Evolutionary conservation across 371 early-diverging fungal species (phyloP), one percentile per base, ranked within the genome.

Genomic region (Haplosporangium sp.): DNA sequence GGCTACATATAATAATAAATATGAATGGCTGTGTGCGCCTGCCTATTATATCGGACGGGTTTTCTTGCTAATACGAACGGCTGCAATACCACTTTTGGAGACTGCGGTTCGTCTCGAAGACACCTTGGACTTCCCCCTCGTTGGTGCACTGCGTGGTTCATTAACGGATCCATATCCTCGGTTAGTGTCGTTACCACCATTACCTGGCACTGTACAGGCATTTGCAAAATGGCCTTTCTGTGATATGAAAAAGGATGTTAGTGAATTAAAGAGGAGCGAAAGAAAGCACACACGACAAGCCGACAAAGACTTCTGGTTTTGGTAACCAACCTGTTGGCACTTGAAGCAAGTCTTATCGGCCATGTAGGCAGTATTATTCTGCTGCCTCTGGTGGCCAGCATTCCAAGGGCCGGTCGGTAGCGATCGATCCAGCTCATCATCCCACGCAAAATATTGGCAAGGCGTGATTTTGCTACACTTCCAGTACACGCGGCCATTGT

Each of bases 361-460:
- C 53, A 55, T 53, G 23, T 16, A 63, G 11, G 51, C 46, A 5
- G 51, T 14, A 20, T 40, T 14, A 29, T 51, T 14, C 14, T 47
- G 57, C 50, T 51, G 48, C 41, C 23, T 12, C 23, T 55, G 50
- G 11, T 62, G 59, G 5, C 55, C 55, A 50, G 55, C 59, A 37
- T 21, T 60, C 74, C 64, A 74, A n/a, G 64, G n/a, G 0, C 56
- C 52, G 21, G 67, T 13, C 37, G 51, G 18, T 4, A 55, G 18
- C 8, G 52, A 46, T 6, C 37, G 51, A 12, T 60, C 56, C 9
- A 61, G 48, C 18, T 84, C 89, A 55, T 88, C 89, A 18, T 66
- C 82, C 90, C 90, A 89, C 54, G 84, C 70, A 50, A 92, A 90
- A 69, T 86, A 92, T 0, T 77, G 62, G 54, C 92, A 91, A 0